Evolutionary conservation across 169 alveolate species (phyloP).

Genomic region (Cryptosporidium parvum): DNA sequence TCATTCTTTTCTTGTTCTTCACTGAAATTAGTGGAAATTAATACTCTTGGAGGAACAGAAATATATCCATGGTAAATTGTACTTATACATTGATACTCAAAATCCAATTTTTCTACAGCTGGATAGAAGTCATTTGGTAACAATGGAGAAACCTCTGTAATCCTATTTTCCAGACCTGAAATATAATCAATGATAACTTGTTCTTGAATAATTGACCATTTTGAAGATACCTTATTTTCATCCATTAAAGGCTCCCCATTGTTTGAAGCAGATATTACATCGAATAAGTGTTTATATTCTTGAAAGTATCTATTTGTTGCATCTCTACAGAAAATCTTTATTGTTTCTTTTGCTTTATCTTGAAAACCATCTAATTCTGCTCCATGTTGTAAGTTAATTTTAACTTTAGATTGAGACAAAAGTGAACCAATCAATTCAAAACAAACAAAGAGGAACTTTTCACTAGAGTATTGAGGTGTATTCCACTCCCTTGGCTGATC

Average conservation of each 20-base stretch:
- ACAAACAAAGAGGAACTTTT: conserved; percentile 67
- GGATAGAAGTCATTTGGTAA: conserved; percentile 46
- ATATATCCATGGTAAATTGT: conserved; percentile 14
- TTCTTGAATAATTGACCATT: conserved; percentile 59
- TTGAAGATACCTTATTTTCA: neutral
- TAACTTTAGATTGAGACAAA: conserved; percentile 12
- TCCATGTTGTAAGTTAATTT: conserved; percentile 50
- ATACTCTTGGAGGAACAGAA: conserved; percentile 38
- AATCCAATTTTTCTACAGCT: conserved; percentile 14
- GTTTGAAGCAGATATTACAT: conserved; percentile 23
- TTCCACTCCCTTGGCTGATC: conserved; percentile 70
- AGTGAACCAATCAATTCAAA: conserved; percentile 43
- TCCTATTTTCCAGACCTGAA: conserved; percentile 9
- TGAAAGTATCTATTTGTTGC: conserved; percentile 43
- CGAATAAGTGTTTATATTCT: conserved; percentile 36
- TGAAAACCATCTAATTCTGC: conserved; percentile 27
- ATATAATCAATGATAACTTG: conserved; percentile 66
- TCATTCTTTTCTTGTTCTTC: neutral
- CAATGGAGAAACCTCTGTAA: conserved; percentile 39
- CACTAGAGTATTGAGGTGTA: conserved; percentile 70
- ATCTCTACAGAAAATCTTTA: conserved; percentile 58
- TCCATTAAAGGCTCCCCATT: conserved; percentile 32
- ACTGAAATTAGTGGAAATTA: neutral
- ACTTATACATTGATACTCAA: conserved; percentile 46
- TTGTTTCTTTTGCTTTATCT: conserved; percentile 14